These are phyloP conservation scores for Nannochloropsis salina DNA, from an alignment of 108 stramenopile species.

Conservation along the genomic window DNA sequence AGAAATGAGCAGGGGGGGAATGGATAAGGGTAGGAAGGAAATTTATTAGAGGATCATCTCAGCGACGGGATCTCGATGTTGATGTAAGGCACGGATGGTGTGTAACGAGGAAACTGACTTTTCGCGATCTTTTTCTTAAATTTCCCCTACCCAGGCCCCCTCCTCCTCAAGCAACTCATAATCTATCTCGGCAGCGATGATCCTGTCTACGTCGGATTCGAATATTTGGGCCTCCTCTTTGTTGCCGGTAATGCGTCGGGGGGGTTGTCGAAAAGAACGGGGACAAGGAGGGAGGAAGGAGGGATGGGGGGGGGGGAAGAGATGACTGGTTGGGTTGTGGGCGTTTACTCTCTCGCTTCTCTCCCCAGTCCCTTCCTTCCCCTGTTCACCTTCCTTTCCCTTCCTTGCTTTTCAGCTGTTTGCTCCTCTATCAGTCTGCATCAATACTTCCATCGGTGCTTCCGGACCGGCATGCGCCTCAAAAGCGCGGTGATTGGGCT, in stretches of 20 bases:
- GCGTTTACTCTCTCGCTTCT: not conserved
- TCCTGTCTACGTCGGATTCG: not conserved
- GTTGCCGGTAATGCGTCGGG: conserved; percentile 39
- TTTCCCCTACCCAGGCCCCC: conserved; percentile 49
- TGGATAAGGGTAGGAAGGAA: not conserved
- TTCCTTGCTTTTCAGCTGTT: conserved; percentile 24
- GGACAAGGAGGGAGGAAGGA: not conserved
- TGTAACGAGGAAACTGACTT: no score
- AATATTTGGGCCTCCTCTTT: conserved; percentile 58
- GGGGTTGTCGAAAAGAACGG: no score
- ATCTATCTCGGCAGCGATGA: conserved; percentile 24
- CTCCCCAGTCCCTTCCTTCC: not conserved
- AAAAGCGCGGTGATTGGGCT: conserved; percentile 70
- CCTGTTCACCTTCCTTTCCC: conserved; percentile 30
- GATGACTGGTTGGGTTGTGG: not conserved
- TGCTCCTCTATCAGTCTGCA: conserved; percentile 61
- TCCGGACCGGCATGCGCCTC: conserved; percentile 70
- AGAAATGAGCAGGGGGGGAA: not conserved
- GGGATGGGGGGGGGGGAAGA: not conserved
- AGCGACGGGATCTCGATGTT: not conserved
- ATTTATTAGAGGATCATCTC: not conserved
- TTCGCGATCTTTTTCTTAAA: conserved; percentile 50
- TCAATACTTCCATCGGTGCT: conserved; percentile 88
- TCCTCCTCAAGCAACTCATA: conserved; percentile 31
- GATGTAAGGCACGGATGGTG: not conserved